Evolutionary conservation across 2,329 filamentous ascomycete genomes (phyloP).

Genomic region (Beauveria sp.): DNA sequence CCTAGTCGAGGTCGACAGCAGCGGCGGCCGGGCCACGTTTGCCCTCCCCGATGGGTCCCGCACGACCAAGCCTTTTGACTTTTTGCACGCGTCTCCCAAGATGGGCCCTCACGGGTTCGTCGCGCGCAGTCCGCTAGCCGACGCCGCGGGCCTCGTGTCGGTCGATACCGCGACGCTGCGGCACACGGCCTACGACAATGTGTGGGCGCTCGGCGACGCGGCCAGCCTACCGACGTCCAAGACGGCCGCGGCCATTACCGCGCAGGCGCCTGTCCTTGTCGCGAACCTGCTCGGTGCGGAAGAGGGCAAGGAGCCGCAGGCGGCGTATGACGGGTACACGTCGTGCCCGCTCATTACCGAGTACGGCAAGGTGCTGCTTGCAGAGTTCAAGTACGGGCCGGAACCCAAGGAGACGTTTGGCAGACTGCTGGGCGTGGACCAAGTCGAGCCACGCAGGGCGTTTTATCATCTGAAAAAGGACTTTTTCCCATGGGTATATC

Average conservation of each 20-base stretch:
- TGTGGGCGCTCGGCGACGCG: constrained; percentile 53
- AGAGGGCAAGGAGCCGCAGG: constrained; percentile 35
- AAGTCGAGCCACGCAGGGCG: constrained; percentile 43
- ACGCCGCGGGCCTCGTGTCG: constrained; percentile 51
- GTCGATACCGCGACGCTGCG: constrained; percentile 45
- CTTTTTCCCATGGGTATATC: constrained; percentile 62
- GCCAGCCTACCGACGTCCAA: constrained; percentile 51
- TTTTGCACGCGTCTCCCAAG: constrained; percentile 51
- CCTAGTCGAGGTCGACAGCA: constrained; percentile 34
- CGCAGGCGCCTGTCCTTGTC: constrained; percentile 44
- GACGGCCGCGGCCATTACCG: constrained; percentile 45
- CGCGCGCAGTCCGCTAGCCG: constrained; percentile 44
- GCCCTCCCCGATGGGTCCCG: constrained; percentile 19
- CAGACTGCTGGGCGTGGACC: constrained; percentile 45
- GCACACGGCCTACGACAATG: constrained; percentile 46
- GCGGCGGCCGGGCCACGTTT: constrained; percentile 47
- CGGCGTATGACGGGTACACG: constrained; percentile 46
- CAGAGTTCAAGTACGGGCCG: constrained; percentile 59
- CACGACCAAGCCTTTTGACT: constrained; percentile 40
- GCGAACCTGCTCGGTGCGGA: constrained; percentile 37
- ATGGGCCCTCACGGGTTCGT: constrained; percentile 50
- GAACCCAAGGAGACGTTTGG: constrained; percentile 56
- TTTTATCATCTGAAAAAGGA: constrained; percentile 60
- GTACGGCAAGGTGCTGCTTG: constrained; percentile 55
- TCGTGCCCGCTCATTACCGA: constrained; percentile 47